phyloP scores from a whole-genome alignment of 306 rosid genomes.

The Prunus armeniaca region DNA sequence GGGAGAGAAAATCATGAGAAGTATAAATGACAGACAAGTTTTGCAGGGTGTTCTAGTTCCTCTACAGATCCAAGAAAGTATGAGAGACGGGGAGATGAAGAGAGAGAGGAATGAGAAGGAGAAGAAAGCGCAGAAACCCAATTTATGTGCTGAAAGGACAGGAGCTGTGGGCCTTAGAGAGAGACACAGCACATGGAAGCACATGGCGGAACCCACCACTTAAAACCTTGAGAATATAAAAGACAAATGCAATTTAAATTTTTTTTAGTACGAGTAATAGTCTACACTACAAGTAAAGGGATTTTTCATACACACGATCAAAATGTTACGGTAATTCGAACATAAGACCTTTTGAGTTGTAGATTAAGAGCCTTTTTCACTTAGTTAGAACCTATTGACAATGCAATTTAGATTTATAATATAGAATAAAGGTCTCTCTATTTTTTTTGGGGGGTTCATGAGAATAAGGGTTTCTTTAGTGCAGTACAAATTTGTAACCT shows the following conservation, averaged over 20 bases:
- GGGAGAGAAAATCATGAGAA: constrained; percentile 18
- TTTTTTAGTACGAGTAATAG: too few species aligned
- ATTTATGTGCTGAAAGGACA: constrained; percentile 63
- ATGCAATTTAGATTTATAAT: too few species aligned
- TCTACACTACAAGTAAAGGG: rapidly evolving
- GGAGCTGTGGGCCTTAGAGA: constrained; percentile 63
- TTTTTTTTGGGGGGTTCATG: too few species aligned
- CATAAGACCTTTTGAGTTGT: too few species aligned
- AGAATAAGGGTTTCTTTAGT: constrained; percentile 42
- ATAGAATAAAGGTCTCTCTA: too few species aligned
- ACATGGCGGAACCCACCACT: constrained; percentile 85
- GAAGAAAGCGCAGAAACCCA: constrained; percentile 46
- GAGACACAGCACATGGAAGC: constrained; percentile 97
- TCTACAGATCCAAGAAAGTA: constrained; percentile 45
- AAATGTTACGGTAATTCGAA: neutral
- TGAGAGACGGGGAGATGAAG: constrained; percentile 24
- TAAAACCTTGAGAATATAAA: constrained; percentile 50
- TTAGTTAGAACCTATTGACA: rapidly evolving
- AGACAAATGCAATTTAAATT: constrained; percentile 5
- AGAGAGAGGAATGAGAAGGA: constrained; percentile 24
- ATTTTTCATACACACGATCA: too few species aligned
- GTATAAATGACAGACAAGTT: constrained; percentile 15
- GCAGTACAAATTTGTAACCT: constrained; percentile 50
- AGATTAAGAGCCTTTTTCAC: too few species aligned
- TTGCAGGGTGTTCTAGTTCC: constrained; percentile 32